These are phyloP conservation scores for Mycosarcoma maydis DNA, from an alignment of 1,284 basidiomycete genomes.

Conservation along the genomic window DNA sequence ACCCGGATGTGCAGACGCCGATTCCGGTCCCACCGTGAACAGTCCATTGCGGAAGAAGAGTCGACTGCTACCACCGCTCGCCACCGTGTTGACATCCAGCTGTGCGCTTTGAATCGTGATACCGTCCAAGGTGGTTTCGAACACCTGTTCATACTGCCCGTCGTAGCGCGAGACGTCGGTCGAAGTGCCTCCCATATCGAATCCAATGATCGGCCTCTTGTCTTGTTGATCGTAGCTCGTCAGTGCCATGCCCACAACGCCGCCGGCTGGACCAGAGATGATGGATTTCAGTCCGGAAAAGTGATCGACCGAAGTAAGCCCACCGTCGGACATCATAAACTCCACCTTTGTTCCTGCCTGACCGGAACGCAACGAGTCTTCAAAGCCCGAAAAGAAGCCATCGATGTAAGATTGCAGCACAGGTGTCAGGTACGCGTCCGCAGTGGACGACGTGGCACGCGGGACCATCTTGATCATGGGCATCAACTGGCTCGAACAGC, in stretches of 20 bases:
- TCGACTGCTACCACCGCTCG: constrained; percentile 60
- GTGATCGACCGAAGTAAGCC: constrained; percentile 81
- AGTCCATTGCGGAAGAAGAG: constrained; percentile 65
- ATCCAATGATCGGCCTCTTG: constrained; percentile 75
- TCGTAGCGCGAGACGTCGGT: constrained; percentile 90
- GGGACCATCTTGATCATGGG: constrained; percentile 93
- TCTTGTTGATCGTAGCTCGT: constrained; percentile 80
- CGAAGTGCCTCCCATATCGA: constrained; percentile 76
- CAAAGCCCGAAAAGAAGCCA: constrained; percentile 89
- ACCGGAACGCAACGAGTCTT: constrained; percentile 74
- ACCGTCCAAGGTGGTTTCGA: constrained; percentile 90
- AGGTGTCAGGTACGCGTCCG: constrained; percentile 95
- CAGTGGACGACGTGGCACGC: constrained; percentile 88
- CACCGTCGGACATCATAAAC: constrained; percentile 72
- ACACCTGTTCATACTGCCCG: constrained; percentile 84
- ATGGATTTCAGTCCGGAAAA: constrained; percentile 90
- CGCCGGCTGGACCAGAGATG: constrained; percentile 85
- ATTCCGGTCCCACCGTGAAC: constrained; percentile 64
- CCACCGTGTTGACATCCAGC: constrained; percentile 67
- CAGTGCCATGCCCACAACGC: constrained; percentile 85
- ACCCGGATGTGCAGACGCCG: constrained; percentile 63
- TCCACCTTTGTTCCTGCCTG: constrained; percentile 63
- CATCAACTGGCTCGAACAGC: constrained; percentile 84
- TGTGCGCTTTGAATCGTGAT: constrained; percentile 88
- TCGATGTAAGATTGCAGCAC: constrained; percentile 86